These are phyloP conservation scores for Oryza punctata DNA, from an alignment of 176 grass and related monocot genomes.

Conservation along the genomic window DNA sequence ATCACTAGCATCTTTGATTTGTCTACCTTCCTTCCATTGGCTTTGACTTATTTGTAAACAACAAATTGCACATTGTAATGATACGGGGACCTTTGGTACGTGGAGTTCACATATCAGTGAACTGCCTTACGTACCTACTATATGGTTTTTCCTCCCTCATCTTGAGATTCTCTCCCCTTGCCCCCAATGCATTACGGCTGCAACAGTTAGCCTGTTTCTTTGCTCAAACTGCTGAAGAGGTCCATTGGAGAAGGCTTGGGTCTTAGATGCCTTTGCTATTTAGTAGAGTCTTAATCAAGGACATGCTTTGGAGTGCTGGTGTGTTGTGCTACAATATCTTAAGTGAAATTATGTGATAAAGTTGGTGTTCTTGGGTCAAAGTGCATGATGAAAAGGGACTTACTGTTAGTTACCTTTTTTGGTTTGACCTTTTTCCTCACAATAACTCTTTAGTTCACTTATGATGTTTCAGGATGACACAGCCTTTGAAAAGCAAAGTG, in stretches of 20 bases:
- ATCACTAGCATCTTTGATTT: not conserved
- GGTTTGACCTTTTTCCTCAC: not conserved
- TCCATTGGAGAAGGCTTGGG: too few relatives aligned
- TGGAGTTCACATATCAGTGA: not conserved
- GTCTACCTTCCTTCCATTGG: not conserved
- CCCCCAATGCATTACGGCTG: too few relatives aligned
- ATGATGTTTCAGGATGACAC: constrained; percentile 83
- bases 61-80: not conserved
- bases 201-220: too few relatives aligned
- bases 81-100: not conserved
- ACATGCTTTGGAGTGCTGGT: too few relatives aligned
- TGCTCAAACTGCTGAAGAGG: too few relatives aligned
- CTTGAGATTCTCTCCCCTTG: too few relatives aligned
- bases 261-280: too few relatives aligned
- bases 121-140: not conserved
- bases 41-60: not conserved
- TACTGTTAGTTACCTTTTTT: not conserved
- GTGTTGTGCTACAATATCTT: not conserved
- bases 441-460: constrained; percentile 23
- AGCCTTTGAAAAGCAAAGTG: constrained; percentile 99
- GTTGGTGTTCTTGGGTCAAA: not conserved
- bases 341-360: not conserved
- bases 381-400: not conserved
- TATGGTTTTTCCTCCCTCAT: not conserved
- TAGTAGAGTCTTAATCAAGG: too few relatives aligned